phyloP scores from a whole-genome alignment of 2,329 filamentous ascomycete genomes.

The Cladosporium colombiae region DNA sequence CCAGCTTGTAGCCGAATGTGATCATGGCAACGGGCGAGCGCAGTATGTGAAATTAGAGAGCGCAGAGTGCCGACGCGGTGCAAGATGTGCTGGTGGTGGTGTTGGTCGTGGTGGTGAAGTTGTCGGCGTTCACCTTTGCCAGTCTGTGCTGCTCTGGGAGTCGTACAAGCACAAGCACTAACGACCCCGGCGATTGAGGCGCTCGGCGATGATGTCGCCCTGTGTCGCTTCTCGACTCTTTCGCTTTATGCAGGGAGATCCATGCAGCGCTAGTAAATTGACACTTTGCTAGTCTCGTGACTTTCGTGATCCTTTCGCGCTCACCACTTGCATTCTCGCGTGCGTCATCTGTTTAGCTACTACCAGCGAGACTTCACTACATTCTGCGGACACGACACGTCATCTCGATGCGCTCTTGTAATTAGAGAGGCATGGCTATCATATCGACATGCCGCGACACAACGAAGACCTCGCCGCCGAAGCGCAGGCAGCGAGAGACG shows the following conservation, averaged over 20 bases:
- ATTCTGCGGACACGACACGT: not conserved
- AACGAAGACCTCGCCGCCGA: conserved; percentile 28
- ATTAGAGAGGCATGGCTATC: conserved; percentile 5
- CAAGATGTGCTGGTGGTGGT: not conserved
- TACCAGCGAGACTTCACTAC: no score
- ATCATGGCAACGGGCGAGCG: not conserved
- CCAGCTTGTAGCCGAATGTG: conserved; percentile 1
- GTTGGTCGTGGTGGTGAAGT: not conserved
- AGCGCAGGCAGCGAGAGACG: conserved; percentile 25
- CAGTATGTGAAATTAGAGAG: not conserved
- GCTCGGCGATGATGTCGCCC: conserved; percentile 13
- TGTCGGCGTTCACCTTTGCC: conserved; percentile 11
- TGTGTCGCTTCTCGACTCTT: not conserved
- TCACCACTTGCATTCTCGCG: not conserved
- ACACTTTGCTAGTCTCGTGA: not conserved
- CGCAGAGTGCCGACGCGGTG: not conserved
- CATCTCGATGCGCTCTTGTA: not conserved
- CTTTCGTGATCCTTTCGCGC: conserved; percentile 6
- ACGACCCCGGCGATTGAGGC: not conserved
- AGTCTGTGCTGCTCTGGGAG: not conserved
- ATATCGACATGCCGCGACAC: conserved; percentile 25
- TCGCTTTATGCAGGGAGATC: conserved; percentile 11
- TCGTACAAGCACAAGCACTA: not conserved
- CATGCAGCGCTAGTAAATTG: conserved; percentile 5
- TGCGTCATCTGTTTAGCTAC: no score